Evolutionary conservation across 352 stramenopile species (phyloP).

Genomic region (Phytophthora pistaciae): DNA sequence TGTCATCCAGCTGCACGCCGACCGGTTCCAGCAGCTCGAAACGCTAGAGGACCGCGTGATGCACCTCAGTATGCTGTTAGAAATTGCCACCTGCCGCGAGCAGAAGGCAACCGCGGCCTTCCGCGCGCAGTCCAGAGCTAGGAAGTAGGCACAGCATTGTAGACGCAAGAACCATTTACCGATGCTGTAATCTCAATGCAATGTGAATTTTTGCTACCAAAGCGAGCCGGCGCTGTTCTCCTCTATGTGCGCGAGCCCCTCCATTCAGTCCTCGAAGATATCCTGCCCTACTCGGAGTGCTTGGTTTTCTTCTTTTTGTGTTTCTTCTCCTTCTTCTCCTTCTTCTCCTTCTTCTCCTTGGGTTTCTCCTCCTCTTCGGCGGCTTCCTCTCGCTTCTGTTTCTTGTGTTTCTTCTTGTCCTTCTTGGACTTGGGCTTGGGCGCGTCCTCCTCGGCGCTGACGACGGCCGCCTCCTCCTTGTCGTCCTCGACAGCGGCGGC

Average conservation of each 20-base stretch:
- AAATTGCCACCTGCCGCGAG: constrained; percentile 59
- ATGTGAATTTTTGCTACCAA: constrained; percentile 25
- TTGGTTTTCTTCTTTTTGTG: constrained; percentile 51
- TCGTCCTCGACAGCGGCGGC: constrained; percentile 31
- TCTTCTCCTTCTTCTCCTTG: constrained; percentile 50
- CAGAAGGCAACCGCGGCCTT: constrained; percentile 10
- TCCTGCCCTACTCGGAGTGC: constrained; percentile 29
- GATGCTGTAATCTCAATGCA: constrained; percentile 18
- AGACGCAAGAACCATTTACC: constrained; percentile 24
- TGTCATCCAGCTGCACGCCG: constrained; percentile 67
- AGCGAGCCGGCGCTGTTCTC: not conserved
- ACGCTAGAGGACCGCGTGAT: constrained; percentile 59
- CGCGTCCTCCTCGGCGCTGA: constrained; percentile 26
- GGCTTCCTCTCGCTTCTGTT: constrained; percentile 28
- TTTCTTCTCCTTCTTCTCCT: constrained; percentile 27
- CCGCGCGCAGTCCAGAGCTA: constrained; percentile 7
- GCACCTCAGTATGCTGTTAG: constrained; percentile 75
- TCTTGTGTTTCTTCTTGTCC: constrained; percentile 58
- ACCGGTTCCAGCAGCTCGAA: constrained; percentile 61
- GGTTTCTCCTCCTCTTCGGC: constrained; percentile 18
- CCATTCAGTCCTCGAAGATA: too few species aligned
- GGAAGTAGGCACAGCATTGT: constrained; percentile 18
- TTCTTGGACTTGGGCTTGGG: constrained; percentile 41
- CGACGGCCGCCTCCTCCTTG: constrained; percentile 34
- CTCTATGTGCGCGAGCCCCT: constrained; percentile 10